phyloP scores from a whole-genome alignment of 352 stramenopile species.

The Pythium apleroticum region DNA sequence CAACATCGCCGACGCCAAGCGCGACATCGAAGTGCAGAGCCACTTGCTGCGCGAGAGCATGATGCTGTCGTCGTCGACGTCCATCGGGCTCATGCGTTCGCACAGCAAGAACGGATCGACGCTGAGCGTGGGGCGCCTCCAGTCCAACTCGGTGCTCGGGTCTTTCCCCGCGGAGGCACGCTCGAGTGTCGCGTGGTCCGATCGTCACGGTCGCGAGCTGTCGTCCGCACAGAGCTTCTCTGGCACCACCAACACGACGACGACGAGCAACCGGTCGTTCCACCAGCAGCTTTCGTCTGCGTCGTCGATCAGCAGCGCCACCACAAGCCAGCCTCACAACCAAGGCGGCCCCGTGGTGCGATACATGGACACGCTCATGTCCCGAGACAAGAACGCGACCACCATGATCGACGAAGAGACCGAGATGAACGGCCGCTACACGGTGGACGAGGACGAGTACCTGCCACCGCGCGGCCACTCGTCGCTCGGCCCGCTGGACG shows the following conservation, averaged over 20 bases:
- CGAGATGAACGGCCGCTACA: slow-evolving; percentile 20
- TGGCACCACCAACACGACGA: slow-evolving; percentile 22
- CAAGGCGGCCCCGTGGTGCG: slow-evolving; percentile 22
- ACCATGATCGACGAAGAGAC: slow-evolving; percentile 24
- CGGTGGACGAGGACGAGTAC: slow-evolving; percentile 15
- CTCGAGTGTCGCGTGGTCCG: slow-evolving; percentile 19
- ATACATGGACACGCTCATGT: slow-evolving; percentile 29
- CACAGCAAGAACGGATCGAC: slow-evolving; percentile 13
- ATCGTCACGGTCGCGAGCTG: slow-evolving; percentile 9
- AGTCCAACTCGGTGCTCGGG: slow-evolving; percentile 26
- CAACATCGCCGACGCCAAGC: slow-evolving; percentile 69
- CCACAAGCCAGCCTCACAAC: not conserved
- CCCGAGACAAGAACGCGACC: slow-evolving; percentile 13
- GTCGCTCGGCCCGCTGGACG: not conserved
- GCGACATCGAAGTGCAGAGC: slow-evolving; percentile 75
- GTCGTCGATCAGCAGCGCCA: slow-evolving; percentile 10
- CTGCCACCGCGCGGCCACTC: slow-evolving; percentile 6
- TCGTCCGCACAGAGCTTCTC: slow-evolving; percentile 20
- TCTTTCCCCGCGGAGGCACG: slow-evolving; percentile 21
- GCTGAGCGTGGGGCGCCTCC: slow-evolving; percentile 22
- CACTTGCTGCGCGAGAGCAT: slow-evolving; percentile 78
- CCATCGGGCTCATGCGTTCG: slow-evolving; percentile 40
- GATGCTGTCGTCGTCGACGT: slow-evolving; percentile 26
- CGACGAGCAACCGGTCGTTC: slow-evolving; percentile 15
- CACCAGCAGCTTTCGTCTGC: slow-evolving; percentile 9